These are phyloP conservation scores for Mycogone perniciosa DNA, from an alignment of 2,329 filamentous ascomycete species.

Conservation along the genomic window DNA sequence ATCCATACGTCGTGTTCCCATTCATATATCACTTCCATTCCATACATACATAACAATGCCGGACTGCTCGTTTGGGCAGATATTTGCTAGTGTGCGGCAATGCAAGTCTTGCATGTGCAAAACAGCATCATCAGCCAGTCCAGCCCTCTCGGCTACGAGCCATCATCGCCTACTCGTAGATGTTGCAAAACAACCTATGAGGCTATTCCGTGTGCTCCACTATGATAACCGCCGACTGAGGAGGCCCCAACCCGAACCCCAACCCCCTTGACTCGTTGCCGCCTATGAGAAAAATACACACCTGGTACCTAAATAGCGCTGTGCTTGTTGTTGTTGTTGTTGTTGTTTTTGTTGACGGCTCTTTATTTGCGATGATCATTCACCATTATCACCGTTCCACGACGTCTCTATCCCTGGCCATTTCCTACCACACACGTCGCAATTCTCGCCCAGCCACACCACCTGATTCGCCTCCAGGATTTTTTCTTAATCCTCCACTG, in stretches of 20 bases:
- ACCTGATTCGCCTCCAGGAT: conserved; percentile 12
- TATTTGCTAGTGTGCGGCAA: too few relatives aligned
- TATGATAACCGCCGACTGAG: conserved; percentile 8
- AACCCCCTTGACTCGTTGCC: background rate
- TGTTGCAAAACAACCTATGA: too few relatives aligned
- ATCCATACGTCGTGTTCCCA: conserved; percentile 7
- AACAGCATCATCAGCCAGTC: background rate
- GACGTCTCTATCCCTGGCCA: conserved; percentile 5
- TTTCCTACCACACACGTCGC: conserved; percentile 9
- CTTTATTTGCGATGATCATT: conserved; percentile 2
- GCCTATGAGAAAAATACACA: background rate
- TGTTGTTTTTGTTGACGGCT: background rate
- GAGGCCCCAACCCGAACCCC: conserved; percentile 6
- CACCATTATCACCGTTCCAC: conserved; percentile 4
- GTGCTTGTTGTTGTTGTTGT: too few relatives aligned
- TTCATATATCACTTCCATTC: background rate
- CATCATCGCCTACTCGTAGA: background rate
- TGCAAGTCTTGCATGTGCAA: background rate
- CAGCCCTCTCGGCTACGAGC: background rate
- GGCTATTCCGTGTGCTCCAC: conserved; percentile 2
- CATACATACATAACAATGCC: background rate
- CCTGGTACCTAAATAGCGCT: too few relatives aligned
- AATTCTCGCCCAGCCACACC: conserved; percentile 11
- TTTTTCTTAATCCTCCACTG: conserved; percentile 11
- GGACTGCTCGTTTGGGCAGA: too few relatives aligned